Percentiles rank a stretch among this genome's conserved stretches.
Conservation (phyloP, 352 stramenopile genomes). For the Pythium scleroteichum region DNA sequence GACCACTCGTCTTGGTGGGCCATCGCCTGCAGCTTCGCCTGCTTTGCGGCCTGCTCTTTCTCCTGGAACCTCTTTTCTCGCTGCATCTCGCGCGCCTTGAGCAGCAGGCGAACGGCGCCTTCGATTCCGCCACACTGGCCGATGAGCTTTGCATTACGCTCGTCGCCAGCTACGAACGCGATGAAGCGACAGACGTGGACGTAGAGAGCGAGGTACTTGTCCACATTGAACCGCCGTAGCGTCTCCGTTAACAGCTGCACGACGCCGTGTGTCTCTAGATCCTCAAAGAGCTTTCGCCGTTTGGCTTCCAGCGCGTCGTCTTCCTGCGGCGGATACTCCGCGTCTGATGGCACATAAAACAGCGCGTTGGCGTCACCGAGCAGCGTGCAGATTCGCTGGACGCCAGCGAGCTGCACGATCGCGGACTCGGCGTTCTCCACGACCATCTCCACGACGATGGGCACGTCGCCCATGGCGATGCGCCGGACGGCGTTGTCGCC, state of each 20-base stretch:
- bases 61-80: slow-evolving; percentile 44
- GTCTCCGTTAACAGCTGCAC: slow-evolving; percentile 40
- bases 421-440: slow-evolving; percentile 56
- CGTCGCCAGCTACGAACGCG: slow-evolving; percentile 54
- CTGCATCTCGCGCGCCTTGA: slow-evolving; percentile 60
- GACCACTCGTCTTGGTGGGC: slow-evolving; percentile 44
- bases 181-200: slow-evolving; percentile 66
- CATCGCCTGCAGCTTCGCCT: slow-evolving; percentile 30
- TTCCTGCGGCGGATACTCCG: neutral
- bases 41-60: slow-evolving; percentile 36
- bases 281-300: slow-evolving; percentile 34
- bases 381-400: slow-evolving; percentile 53
- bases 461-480: slow-evolving; percentile 56
- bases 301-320: slow-evolving; percentile 5
- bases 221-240: slow-evolving; percentile 54
- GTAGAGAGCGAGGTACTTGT: slow-evolving; percentile 56
- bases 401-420: slow-evolving; percentile 59
- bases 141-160: slow-evolving; percentile 59
- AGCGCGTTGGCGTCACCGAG: slow-evolving; percentile 36
- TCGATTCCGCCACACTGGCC: slow-evolving; percentile 60
- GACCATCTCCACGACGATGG: slow-evolving; percentile 64
- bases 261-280: slow-evolving; percentile 47
- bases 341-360: slow-evolving; percentile 24
- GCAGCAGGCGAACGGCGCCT: slow-evolving; percentile 59
- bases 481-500: slow-evolving; percentile 68